phyloP scores from a whole-genome alignment of 2,329 filamentous ascomycete genomes.

The Xylariaceae sp. region DNA sequence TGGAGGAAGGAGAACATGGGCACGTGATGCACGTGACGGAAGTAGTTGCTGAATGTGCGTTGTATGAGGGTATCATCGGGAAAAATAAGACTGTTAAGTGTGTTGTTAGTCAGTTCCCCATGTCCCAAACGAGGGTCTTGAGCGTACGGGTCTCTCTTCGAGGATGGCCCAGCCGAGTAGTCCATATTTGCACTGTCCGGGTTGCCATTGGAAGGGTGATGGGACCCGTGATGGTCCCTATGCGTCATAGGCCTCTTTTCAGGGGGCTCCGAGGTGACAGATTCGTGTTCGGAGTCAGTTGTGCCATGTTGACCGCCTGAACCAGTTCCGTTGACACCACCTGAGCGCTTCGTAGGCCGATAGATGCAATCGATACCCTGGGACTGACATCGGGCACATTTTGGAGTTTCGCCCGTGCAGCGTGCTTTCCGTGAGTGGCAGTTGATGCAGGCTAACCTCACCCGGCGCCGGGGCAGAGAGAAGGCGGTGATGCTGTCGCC shows the following conservation, averaged over 20 bases:
- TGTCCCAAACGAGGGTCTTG: conserved; percentile 8
- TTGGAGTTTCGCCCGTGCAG: conserved; percentile 56
- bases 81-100: conserved; percentile 39
- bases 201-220: conserved; percentile 30
- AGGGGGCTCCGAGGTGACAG: conserved; percentile 32
- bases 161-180: conserved; percentile 7
- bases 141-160: conserved; percentile 27
- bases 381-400: conserved; percentile 50
- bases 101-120: no score
- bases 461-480: conserved; percentile 51
- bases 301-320: conserved; percentile 23
- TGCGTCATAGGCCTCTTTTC: conserved; percentile 32
- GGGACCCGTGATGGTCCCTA: conserved; percentile 32
- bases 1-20: conserved; percentile 59
- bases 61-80: conserved; percentile 46
- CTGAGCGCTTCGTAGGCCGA: conserved; percentile 36
- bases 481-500: conserved; percentile 38
- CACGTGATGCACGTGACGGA: conserved; percentile 58
- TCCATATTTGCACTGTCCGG: conserved; percentile 25
- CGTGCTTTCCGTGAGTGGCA: conserved; percentile 58
- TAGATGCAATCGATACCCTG: conserved; percentile 58
- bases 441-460: conserved; percentile 55
- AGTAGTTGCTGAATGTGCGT: conserved; percentile 56
- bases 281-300: conserved; percentile 34
- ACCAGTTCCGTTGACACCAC: conserved; percentile 22